phyloP scores from a whole-genome alignment of 306 rosid species.

The Begonia masoniana region DNA sequence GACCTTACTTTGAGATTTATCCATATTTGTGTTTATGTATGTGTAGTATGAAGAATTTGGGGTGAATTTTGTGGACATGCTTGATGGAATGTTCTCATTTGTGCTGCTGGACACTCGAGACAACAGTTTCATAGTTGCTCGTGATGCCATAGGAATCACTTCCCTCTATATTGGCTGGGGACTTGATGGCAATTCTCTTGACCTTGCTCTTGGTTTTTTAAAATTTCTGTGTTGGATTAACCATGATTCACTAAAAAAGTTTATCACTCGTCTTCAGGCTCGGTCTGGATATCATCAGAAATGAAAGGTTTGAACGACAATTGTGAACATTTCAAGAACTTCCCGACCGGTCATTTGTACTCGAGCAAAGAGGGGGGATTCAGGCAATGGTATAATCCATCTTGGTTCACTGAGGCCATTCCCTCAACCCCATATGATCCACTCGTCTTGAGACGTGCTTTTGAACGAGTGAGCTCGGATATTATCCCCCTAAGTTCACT shows the following conservation, averaged over 20 bases:
- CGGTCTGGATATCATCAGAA: constrained; percentile 86
- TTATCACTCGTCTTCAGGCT: constrained; percentile 31
- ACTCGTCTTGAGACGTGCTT: constrained; percentile 55
- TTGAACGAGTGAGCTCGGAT: constrained; percentile 34
- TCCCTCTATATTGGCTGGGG: constrained; percentile 96
- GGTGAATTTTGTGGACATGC: constrained; percentile 71
- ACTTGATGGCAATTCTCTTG: constrained; percentile 51
- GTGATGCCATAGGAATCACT: constrained; percentile 96
- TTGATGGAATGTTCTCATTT: constrained; percentile 87
- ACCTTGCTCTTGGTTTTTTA: not conserved
- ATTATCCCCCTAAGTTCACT: no score
- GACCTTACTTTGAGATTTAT: no score
- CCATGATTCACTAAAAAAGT: not conserved
- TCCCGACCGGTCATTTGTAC: constrained; percentile 92
- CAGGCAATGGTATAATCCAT: constrained; percentile 81
- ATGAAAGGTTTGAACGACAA: constrained; percentile 83
- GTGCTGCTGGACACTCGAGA: constrained; percentile 88
- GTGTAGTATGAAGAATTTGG: constrained; percentile 79
- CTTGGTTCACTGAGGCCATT: constrained; percentile 77
- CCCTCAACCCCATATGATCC: constrained; percentile 87
- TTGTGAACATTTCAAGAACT: constrained; percentile 73
- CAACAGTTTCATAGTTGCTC: constrained; percentile 82
- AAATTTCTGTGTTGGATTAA: no score
- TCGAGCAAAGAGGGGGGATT: constrained; percentile 74
- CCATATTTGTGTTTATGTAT: constrained; percentile 3